Evolutionary conservation across 1,139 yeast genomes (phyloP).

Genomic region (Suhomyces anneliseae): DNA sequence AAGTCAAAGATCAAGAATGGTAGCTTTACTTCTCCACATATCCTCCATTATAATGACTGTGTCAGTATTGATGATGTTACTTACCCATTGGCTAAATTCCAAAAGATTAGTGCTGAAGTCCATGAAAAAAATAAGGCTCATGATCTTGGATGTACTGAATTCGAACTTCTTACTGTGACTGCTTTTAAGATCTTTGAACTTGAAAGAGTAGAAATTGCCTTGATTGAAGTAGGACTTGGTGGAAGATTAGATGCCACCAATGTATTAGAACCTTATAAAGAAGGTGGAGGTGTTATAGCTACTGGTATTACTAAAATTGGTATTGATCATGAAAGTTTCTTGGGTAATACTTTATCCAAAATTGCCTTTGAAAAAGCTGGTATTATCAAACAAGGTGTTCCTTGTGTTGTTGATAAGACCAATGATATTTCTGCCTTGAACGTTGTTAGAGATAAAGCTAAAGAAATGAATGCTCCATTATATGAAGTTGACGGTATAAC

Average conservation of each 20-base stretch:
- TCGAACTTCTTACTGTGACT: constrained; percentile 79
- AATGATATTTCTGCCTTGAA: constrained; percentile 54
- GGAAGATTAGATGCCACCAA: constrained; percentile 89
- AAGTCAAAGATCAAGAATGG: constrained; percentile 58
- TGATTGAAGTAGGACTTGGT: constrained; percentile 89
- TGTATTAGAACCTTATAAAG: constrained; percentile 39
- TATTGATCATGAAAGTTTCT: constrained; percentile 73
- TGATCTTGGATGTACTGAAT: constrained; percentile 73
- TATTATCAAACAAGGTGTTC: constrained; percentile 60
- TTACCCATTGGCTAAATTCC: constrained; percentile 49
- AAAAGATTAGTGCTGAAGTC: constrained; percentile 42
- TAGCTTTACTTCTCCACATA: constrained; percentile 84
- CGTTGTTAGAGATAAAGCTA: constrained; percentile 33
- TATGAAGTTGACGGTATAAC: constrained; percentile 18
- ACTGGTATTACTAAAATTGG: constrained; percentile 85
- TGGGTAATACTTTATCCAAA: constrained; percentile 62
- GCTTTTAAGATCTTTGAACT: constrained; percentile 74
- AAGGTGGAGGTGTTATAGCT: constrained; percentile 47
- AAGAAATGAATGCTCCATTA: constrained; percentile 17
- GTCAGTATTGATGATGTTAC: constrained; percentile 64
- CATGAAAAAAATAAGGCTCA: constrained; percentile 31
- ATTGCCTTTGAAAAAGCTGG: constrained; percentile 87
- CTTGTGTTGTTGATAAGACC: constrained; percentile 72
- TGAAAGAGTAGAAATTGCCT: constrained; percentile 64
- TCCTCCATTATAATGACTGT: constrained; percentile 71